Evolutionary conservation across 2,329 filamentous ascomycete species (phyloP).

Genomic region (Fusarium verticillioides): DNA sequence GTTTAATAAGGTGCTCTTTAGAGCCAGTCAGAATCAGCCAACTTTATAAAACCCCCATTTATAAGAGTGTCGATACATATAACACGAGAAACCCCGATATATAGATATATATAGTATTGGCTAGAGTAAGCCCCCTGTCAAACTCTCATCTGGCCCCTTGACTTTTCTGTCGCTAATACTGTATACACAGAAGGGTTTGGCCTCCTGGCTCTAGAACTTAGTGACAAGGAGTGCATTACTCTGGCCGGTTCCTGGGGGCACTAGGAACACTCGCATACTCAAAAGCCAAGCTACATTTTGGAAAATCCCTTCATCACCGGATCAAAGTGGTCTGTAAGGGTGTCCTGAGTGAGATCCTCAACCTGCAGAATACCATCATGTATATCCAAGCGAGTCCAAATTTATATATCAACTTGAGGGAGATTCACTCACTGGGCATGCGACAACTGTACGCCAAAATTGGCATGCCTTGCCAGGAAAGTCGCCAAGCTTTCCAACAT

Average conservation of each 20-base stretch:
- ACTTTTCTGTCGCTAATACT: not conserved
- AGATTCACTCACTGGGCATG: not conserved
- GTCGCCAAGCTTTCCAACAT: too few species aligned
- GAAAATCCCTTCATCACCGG: not conserved
- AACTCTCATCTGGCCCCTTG: not conserved
- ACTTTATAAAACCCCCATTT: not conserved
- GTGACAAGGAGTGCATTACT: not conserved
- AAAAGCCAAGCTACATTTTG: not conserved
- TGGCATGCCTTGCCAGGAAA: not conserved
- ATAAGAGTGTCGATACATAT: not conserved
- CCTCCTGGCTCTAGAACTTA: too few species aligned
- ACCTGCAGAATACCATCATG: not conserved
- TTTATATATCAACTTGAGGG: not conserved
- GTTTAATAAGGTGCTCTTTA: not conserved
- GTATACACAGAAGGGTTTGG: too few species aligned
- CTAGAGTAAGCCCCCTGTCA: not conserved
- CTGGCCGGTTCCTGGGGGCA: not conserved
- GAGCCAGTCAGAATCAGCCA: not conserved
- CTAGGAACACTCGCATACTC: not conserved
- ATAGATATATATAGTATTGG: not conserved
- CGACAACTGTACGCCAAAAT: not conserved
- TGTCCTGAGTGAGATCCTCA: not conserved
- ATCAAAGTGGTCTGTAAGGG: not conserved
- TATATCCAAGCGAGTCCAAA: not conserved
- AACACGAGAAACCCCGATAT: not conserved